Evolutionary conservation across 345 rosid species (phyloP).

Genomic region (Moringa oleifera): DNA sequence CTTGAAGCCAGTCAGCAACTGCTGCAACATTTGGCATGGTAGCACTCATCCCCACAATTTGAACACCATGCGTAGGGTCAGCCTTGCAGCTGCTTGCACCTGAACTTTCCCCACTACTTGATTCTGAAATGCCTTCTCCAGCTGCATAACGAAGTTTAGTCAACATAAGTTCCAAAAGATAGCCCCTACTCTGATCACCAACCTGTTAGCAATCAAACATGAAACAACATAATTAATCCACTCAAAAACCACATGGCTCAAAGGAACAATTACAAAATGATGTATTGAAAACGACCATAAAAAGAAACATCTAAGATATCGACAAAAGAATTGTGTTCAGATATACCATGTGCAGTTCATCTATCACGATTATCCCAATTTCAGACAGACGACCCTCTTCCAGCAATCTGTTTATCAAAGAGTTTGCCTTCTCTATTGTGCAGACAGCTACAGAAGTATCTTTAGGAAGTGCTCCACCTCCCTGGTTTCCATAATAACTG

Average conservation of each 20-base stretch:
- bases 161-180: conserved; percentile 90
- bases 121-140: conserved; percentile 81
- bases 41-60: conserved; percentile 99
- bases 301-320: neutral
- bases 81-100: conserved; percentile 73
- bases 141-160: conserved; percentile 97
- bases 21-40: conserved; percentile 99
- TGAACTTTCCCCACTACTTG: conserved; percentile 83
- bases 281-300: neutral
- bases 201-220: conserved; percentile 45
- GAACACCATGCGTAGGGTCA: conserved; percentile 80
- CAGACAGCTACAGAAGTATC: conserved; percentile 97
- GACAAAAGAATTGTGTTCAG: neutral
- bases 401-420: conserved; percentile 73
- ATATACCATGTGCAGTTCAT: conserved; percentile 94
- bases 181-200: conserved; percentile 93
- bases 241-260: neutral
- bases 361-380: conserved; percentile 93
- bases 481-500: conserved; percentile 92
- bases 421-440: conserved; percentile 98
- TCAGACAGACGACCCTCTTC: conserved; percentile 95
- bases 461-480: conserved; percentile 96
- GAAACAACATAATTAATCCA: neutral
- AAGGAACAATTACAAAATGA: conserved; percentile 11
- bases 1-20: conserved; percentile 99